Conservation (phyloP, 2,329 filamentous ascomycete genomes). For the Penicillium sp. region DNA sequence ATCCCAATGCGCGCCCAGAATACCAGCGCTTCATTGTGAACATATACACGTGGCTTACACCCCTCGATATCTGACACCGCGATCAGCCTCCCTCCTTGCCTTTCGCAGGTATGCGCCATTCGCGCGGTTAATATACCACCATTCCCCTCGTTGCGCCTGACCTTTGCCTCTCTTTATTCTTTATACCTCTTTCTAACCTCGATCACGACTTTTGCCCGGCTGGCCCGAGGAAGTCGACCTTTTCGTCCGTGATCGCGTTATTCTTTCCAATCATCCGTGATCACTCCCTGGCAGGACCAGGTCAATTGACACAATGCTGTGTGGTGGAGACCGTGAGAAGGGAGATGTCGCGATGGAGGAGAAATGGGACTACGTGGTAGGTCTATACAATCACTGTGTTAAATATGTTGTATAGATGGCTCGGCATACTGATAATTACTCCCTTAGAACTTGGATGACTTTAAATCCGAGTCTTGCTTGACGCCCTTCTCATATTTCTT, state of each 20-base stretch:
- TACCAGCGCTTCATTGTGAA: constrained; percentile 7
- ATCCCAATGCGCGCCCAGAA: constrained; percentile 15
- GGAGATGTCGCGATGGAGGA: constrained; percentile 74
- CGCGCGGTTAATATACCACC: constrained; percentile 17
- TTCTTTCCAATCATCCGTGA: constrained; percentile 9
- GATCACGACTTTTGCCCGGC: constrained; percentile 35
- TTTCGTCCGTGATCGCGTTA: constrained; percentile 5
- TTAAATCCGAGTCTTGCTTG: constrained; percentile 77
- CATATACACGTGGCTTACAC: constrained; percentile 3
- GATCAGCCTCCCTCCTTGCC: constrained; percentile 7
- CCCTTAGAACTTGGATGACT: constrained; percentile 64
- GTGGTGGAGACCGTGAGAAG: constrained; percentile 61
- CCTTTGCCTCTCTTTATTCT: neutral
- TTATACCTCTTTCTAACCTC: neutral
- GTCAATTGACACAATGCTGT: constrained; percentile 58
- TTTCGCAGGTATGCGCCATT: constrained; percentile 21
- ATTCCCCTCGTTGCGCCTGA: constrained; percentile 8
- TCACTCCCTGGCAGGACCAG: constrained; percentile 33
- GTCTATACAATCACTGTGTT: constrained; percentile 29
- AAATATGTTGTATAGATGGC: too few relatives aligned
- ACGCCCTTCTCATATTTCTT: constrained; percentile 78
- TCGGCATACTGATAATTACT: constrained; percentile 6
- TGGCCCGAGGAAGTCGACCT: constrained; percentile 36
- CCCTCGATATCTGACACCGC: neutral
- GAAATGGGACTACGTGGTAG: constrained; percentile 90